A percentile compares a stretch with the other conserved stretches of the same genome.
Conservation (phyloP, 371 early-diverging fungal genomes). For the Nosema muscidifuracis region DNA sequence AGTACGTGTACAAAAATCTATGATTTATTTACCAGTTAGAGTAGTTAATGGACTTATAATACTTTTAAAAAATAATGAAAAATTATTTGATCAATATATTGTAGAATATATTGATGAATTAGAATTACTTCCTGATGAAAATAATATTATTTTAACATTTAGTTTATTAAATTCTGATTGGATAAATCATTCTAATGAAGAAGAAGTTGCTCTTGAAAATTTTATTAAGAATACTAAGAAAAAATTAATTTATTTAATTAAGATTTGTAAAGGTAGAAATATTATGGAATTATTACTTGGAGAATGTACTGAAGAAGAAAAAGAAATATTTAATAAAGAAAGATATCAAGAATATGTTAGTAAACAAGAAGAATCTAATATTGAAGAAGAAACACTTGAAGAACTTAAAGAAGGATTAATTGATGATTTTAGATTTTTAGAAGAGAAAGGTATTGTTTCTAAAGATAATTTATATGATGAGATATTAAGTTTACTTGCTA, state of each 20-base stretch:
- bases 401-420: constrained; percentile 27
- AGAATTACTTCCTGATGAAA: constrained; percentile 11
- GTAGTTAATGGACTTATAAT: constrained; percentile 79
- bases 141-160: constrained; percentile 11
- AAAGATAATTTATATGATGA: constrained; percentile 41
- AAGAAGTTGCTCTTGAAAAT: constrained; percentile 33
- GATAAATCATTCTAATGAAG: constrained; percentile 21
- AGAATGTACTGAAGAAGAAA: constrained; percentile 27
- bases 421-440: constrained; percentile 47
- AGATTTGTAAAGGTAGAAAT: constrained; percentile 30
- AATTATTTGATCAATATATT: neutral
- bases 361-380: neutral
- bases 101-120: neutral
- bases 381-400: neutral
- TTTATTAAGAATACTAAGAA: constrained; percentile 32
- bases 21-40: constrained; percentile 74
- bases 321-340: neutral
- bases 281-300: constrained; percentile 22
- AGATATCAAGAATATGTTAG: neutral
- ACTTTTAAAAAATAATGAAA: constrained; percentile 67
- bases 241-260: constrained; percentile 37
- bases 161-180: constrained; percentile 38
- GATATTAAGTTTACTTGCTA: constrained; percentile 50
- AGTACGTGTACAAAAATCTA: constrained; percentile 71
- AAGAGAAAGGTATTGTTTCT: constrained; percentile 29